Evolutionary conservation across 768 basidiomycete genomes (phyloP), one percentile per base, ranked within the genome.

Genomic region (Lentinula raphanica): DNA sequence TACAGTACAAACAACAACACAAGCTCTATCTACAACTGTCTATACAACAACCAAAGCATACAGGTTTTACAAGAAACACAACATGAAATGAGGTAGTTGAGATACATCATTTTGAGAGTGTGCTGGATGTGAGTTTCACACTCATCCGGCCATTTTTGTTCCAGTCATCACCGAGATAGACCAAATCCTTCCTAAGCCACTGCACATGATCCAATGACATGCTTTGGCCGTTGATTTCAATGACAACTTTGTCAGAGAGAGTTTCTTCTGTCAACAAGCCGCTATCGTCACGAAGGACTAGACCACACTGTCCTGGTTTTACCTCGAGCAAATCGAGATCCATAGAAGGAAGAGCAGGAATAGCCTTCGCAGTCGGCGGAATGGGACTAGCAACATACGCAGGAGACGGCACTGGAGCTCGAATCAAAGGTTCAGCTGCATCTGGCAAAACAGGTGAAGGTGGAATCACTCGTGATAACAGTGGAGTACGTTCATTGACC

Each of bases 401-500:
- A 35, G 40, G 3, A 11, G 42, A 28, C 0, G 25, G n/a, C 23
- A 12, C 40, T 12, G 36, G 29, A 39, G 27, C 36, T 42, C 17
- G 25, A 25, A 44, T 45, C 12, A 15, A 8, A 31, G 42, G 48
- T 15, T 49, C 28, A 49, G 15, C 29, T n/a, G n/a, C 32, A 35
- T 35, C 13, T 13, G 32, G 9, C 8, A 35, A 8, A 13, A 25
- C 29, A 5, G 36, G 40, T 29, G 53, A 31, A 42, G 36, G 38
- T n/a, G 23, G 25, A 25, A 28, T 27, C 44, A 19, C 36, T 27
- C 27, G 50, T 25, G 54, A 15, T 13, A 55, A 38, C 15, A 55
- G 23, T 3, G 55, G 54, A 25, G 56, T 57, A 25, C 35, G 35
- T 42, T 60, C 59, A 21, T 60, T 36, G n/a, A 29, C 51, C 13